Evolutionary conservation across 192 early-diverging fungal genomes (phyloP).

Genomic region (Diversispora epigaea): DNA sequence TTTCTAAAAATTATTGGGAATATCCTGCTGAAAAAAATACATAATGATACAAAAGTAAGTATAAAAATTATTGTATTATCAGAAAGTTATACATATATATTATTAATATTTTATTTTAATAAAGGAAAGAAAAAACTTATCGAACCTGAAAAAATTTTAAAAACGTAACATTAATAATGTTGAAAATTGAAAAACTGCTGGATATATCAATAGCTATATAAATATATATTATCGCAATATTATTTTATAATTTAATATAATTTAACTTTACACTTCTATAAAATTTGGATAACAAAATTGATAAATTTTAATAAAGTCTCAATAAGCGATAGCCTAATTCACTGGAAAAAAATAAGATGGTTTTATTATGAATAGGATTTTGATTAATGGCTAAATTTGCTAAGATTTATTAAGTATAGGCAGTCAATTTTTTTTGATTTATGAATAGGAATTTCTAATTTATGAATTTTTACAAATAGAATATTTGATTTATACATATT

Average conservation of each 20-base stretch:
- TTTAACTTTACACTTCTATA: not conserved
- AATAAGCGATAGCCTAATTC: too few species aligned
- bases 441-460: too few species aligned
- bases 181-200: slow-evolving; percentile 11
- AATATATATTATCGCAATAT: not conserved
- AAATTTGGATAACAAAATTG: not conserved
- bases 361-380: too few species aligned
- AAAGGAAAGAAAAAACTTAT: slow-evolving; percentile 16
- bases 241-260: not conserved
- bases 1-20: slow-evolving; percentile 26
- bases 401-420: too few species aligned
- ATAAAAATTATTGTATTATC: slow-evolving; percentile 11
- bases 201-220: slow-evolving; percentile 9
- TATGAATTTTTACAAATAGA: too few species aligned
- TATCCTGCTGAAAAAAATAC: slow-evolving; percentile 13
- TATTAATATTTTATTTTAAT: slow-evolving; percentile 8
- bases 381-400: too few species aligned
- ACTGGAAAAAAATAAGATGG: too few species aligned
- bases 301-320: not conserved
- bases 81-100: not conserved
- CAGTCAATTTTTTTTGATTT: too few species aligned
- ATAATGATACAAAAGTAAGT: slow-evolving; percentile 17
- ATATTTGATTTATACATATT: too few species aligned
- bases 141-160: slow-evolving; percentile 3
- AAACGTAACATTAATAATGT: slow-evolving; percentile 3